Base-by-base conservation (phyloP, 176 grass and related monocot species). In the Carex parvula region DNA sequence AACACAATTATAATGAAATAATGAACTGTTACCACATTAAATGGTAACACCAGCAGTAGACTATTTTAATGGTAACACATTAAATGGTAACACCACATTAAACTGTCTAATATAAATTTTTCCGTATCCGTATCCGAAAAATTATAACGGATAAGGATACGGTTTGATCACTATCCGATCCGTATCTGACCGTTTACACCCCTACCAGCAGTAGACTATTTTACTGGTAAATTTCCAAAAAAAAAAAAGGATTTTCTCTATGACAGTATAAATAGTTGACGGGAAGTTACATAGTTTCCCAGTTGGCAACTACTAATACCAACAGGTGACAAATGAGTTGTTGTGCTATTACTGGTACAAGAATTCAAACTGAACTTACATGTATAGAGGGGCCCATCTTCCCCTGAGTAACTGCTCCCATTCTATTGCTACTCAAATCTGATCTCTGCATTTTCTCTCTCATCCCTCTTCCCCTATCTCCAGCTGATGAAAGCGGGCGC, bases 391-490 rank as follows among this genome's bases (percentile, higher is more conserved):
- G 24, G 13, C 20, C 21, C 81, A 69, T 44, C 58, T 53, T 63
- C 15, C 62, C 81, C 18, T 12, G 24, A 35, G 52, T 55, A 78
- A 78, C 15, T 33, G 52, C 6, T 33, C 52, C 73, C 22, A 57
- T 57, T 57, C 73, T 83, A 15, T 22, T 83, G 39, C 58, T 81
- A 42, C 57, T 81, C 79, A 81, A 81, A 81, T 81, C 79, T 50
- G 60, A 44, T 66, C 63, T 54, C 60, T 46, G 80, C 61, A 83
- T 62, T 66, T 83, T 83, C 61, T 83, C 81, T 83, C 62, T 68
- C 41, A 69, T 46, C 62, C 21, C 60, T 81, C 44, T 69, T 30
- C 64, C 81, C 48, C 81, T 83, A 48, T 66, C 58, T 48, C 81
- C 81, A 83, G 79, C 59, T 64, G 79, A 82, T 52, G 79, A 82